A percentile compares a stretch with the other conserved stretches of the same genome.
Conservation (phyloP, 805 yeast genomes). For the Metschnikowia gruessii region DNA sequence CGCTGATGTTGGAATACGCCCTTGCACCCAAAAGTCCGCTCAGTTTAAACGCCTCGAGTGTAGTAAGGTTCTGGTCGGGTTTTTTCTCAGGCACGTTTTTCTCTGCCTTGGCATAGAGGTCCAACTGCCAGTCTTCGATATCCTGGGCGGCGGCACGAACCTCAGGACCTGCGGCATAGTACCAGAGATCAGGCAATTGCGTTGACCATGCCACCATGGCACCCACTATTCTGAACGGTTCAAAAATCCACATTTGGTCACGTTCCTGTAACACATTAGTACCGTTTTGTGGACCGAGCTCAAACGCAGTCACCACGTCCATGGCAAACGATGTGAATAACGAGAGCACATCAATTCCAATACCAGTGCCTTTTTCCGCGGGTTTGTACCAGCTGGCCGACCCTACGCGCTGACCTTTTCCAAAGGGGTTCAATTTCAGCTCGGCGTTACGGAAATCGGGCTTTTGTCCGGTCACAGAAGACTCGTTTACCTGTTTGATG, state of each 20-base stretch:
- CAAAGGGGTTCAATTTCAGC: conserved; percentile 29
- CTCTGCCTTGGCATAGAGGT: conserved; percentile 34
- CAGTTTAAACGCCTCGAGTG: conserved; percentile 33
- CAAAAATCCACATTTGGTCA: conserved; percentile 35
- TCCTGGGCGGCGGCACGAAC: conserved; percentile 36
- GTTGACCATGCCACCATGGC: conserved; percentile 67
- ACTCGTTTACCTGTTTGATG: conserved; percentile 24
- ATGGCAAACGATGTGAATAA: conserved; percentile 65
- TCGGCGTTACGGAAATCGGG: conserved; percentile 35
- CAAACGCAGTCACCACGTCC: conserved; percentile 63
- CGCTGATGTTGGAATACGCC: conserved; percentile 45
- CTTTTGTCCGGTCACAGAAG: conserved; percentile 29
- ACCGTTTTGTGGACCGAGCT: conserved; percentile 52
- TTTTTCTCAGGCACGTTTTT: conserved; percentile 22
- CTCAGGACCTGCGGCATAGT: conserved; percentile 42
- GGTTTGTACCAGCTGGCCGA: neutral
- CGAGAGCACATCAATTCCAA: conserved; percentile 53
- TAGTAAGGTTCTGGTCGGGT: conserved; percentile 24
- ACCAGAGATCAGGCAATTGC: conserved; percentile 50
- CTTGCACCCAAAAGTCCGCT: conserved; percentile 29
- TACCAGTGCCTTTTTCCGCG: conserved; percentile 21
- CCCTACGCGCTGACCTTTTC: neutral
- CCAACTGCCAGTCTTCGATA: conserved; percentile 48
- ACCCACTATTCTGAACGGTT: conserved; percentile 48
- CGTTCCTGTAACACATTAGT: conserved; percentile 43